Conservation (phyloP, 176 grass and related monocot genomes). For the Carex parvula region DNA sequence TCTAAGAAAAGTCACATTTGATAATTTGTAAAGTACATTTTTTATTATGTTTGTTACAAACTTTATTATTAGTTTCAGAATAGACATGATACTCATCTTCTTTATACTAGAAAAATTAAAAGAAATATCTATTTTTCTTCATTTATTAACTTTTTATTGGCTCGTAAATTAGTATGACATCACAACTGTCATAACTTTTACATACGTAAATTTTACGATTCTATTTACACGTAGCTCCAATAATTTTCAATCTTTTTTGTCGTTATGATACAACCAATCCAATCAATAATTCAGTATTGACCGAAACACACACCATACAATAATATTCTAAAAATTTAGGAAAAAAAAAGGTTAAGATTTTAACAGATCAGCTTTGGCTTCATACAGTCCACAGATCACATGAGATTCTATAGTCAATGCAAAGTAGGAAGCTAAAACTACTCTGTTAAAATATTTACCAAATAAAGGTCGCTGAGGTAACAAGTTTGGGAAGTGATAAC, state of each 20-base stretch:
- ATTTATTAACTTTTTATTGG: background rate
- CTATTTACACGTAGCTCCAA: background rate
- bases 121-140: background rate
- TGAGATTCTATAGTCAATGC: too few species aligned
- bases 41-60: background rate
- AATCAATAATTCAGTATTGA: background rate
- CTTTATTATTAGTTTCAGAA: background rate
- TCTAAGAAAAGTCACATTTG: too few species aligned
- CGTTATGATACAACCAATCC: background rate
- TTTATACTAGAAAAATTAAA: too few species aligned
- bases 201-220: background rate
- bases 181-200: background rate
- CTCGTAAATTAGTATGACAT: background rate
- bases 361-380: too few species aligned
- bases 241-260: background rate
- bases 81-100: background rate
- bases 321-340: background rate
- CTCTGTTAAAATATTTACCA: too few species aligned
- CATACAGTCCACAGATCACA: too few species aligned
- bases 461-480: background rate
- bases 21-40: background rate
- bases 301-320: background rate
- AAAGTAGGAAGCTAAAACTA: too few species aligned
- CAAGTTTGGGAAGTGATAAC: constrained; percentile 8
- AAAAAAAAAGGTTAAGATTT: background rate